A percentile compares a stretch with the other conserved stretches of the same genome.
Conservation (phyloP, 75 land plant genomes). For the Pinus tabuliformis region DNA sequence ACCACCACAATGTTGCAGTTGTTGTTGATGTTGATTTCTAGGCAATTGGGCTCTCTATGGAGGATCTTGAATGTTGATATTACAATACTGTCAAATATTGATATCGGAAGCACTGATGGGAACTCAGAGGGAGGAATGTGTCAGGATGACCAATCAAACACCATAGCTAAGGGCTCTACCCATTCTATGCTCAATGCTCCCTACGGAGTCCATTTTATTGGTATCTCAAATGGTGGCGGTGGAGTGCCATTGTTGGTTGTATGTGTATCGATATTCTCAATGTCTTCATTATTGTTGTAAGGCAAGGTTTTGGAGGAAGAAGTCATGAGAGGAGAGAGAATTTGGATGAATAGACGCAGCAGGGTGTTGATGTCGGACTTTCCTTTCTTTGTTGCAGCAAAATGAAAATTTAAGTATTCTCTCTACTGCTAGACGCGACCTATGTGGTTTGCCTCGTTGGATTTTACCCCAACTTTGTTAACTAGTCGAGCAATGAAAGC, state of each 20-base stretch:
- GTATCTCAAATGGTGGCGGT: constrained; percentile 7
- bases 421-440: too few species aligned
- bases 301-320: too few species aligned
- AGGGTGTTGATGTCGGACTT: too few species aligned
- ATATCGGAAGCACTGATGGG: constrained; percentile 64
- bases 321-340: too few species aligned
- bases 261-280: too few species aligned
- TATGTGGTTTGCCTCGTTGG: too few species aligned
- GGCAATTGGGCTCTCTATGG: constrained; percentile 88
- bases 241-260: neutral
- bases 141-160: constrained; percentile 70
- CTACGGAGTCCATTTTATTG: constrained; percentile 61
- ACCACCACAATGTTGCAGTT: constrained; percentile 70
- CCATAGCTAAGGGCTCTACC: constrained; percentile 39
- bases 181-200: constrained; percentile 52
- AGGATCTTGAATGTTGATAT: constrained; percentile 67
- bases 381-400: too few species aligned
- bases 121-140: constrained; percentile 52
- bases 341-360: too few species aligned
- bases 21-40: constrained; percentile 29
- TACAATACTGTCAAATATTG: constrained; percentile 47
- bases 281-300: too few species aligned
- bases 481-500: too few species aligned
- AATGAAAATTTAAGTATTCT: too few species aligned
- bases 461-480: too few species aligned